Percentiles rank a stretch among this genome's conserved stretches.
Evolutionary conservation across 1,139 yeast species (phyloP).

Genomic region (Saccharomyces hybrid): DNA sequence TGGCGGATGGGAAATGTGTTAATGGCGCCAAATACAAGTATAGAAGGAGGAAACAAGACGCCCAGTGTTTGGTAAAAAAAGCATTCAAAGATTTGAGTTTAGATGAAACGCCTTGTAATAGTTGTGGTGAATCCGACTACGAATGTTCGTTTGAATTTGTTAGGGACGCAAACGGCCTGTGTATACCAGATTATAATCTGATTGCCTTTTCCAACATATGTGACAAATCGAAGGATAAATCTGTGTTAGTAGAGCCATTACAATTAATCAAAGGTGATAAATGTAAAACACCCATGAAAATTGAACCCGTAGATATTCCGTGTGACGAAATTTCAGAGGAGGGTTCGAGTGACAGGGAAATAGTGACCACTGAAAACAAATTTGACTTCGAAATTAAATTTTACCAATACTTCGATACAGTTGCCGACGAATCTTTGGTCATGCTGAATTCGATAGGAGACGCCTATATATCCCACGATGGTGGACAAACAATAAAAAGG

Average conservation of each 20-base stretch:
- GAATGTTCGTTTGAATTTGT: constrained; percentile 65
- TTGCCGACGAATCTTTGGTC: constrained; percentile 61
- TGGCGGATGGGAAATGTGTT: constrained; percentile 54
- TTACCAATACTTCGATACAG: constrained; percentile 34
- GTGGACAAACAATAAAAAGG: constrained; percentile 57
- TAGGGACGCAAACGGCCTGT: constrained; percentile 38
- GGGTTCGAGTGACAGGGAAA: constrained; percentile 6
- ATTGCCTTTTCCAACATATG: constrained; percentile 32
- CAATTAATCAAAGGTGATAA: constrained; percentile 43
- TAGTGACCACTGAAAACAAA: constrained; percentile 25
- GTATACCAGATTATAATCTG: constrained; percentile 44
- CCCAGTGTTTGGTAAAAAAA: constrained; percentile 61
- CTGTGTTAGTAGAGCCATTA: constrained; percentile 18
- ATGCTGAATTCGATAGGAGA: constrained; percentile 46
- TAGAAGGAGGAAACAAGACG: constrained; percentile 57
- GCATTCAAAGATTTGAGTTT: constrained; percentile 52
- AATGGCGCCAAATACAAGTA: constrained; percentile 68
- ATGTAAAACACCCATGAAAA: constrained; percentile 32
- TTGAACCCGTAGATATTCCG: constrained; percentile 24
- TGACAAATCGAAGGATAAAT: constrained; percentile 18
- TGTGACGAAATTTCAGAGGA: constrained; percentile 24
- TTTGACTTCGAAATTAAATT: constrained; percentile 28
- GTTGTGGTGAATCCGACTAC: constrained; percentile 58
- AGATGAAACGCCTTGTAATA: constrained; percentile 45
- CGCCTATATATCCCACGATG: constrained; percentile 65